Conservation (phyloP, 164 flowering plant genomes). For the Kalanchoe fedtschenkoi region DNA sequence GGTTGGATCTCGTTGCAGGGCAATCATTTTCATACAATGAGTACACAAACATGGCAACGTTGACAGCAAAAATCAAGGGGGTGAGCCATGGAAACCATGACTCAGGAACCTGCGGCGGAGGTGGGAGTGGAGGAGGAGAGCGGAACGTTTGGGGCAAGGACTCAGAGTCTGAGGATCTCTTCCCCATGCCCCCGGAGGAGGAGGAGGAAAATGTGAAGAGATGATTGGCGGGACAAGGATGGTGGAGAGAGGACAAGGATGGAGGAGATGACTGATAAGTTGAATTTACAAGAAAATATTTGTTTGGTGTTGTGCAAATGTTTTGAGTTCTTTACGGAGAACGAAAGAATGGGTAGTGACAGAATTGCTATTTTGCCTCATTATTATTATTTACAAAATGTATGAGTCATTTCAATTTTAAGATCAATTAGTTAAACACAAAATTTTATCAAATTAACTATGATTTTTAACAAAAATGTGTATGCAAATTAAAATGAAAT, state of each 20-base stretch:
- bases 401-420: no score
- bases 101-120: constrained; percentile 1
- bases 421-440: no score
- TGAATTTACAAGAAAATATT: no score
- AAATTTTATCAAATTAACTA: no score
- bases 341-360: no score
- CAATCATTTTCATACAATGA: constrained; percentile 10
- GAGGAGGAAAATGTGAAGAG: neutral
- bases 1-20: neutral
- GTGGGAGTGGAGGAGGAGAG: neutral
- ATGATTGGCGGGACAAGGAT: no score
- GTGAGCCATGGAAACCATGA: constrained; percentile 9
- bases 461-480: no score
- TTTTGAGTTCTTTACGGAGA: constrained; percentile 1
- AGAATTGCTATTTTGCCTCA: no score
- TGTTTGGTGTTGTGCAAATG: neutral
- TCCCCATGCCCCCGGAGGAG: constrained; percentile 4
- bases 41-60: constrained; percentile 6
- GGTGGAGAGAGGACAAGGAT: no score
- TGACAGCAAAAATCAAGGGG: constrained; percentile 4
- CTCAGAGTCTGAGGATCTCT: neutral
- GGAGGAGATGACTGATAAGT: neutral
- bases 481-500: no score
- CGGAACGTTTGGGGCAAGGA: constrained; percentile 4
- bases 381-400: no score